A percentile compares a stretch with the other conserved stretches of the same genome.
Conservation (phyloP, 1,284 basidiomycete species). For the Psilocybe mexicana region DNA sequence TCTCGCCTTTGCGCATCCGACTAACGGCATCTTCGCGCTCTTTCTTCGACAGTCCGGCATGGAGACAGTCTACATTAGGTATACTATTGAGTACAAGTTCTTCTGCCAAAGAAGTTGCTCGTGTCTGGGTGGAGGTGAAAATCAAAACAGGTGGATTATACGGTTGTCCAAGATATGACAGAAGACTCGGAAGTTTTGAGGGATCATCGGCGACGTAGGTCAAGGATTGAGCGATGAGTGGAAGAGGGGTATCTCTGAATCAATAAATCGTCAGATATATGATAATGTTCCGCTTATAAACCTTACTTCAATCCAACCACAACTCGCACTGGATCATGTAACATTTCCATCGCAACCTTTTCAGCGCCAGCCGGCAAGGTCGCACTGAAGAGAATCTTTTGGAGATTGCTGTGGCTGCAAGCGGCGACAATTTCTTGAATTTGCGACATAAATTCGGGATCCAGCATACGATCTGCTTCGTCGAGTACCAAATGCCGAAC, state of each 20-base stretch:
- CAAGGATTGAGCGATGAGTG: slow-evolving; percentile 82
- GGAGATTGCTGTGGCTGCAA: slow-evolving; percentile 73
- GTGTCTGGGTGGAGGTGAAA: slow-evolving; percentile 91
- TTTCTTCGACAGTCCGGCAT: slow-evolving; percentile 85
- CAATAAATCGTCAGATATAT: slow-evolving; percentile 9
- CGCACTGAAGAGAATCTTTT: slow-evolving; percentile 93
- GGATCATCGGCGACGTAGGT: slow-evolving; percentile 92
- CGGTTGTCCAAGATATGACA: slow-evolving; percentile 78
- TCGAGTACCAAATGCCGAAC: slow-evolving; percentile 86
- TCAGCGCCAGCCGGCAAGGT: slow-evolving; percentile 91
- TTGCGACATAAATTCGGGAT: slow-evolving; percentile 87
- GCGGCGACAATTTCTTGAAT: slow-evolving; percentile 86
- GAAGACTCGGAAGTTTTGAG: slow-evolving; percentile 88
- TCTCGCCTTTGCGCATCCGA: slow-evolving; percentile 84
- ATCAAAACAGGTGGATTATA: slow-evolving; percentile 92
- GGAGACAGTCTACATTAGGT: slow-evolving; percentile 89
- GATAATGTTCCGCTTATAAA: background rate
- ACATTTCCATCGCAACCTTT: slow-evolving; percentile 83
- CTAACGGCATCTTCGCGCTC: slow-evolving; percentile 86
- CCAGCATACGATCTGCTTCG: slow-evolving; percentile 90
- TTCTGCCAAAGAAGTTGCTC: slow-evolving; percentile 88
- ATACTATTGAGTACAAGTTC: slow-evolving; percentile 84
- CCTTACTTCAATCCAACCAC: slow-evolving; percentile 93
- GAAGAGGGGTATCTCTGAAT: slow-evolving; percentile 82
- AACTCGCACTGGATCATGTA: slow-evolving; percentile 82